Evolutionary conservation across 441 rosid species (phyloP).

Genomic region (Adansonia madagascariensis): DNA sequence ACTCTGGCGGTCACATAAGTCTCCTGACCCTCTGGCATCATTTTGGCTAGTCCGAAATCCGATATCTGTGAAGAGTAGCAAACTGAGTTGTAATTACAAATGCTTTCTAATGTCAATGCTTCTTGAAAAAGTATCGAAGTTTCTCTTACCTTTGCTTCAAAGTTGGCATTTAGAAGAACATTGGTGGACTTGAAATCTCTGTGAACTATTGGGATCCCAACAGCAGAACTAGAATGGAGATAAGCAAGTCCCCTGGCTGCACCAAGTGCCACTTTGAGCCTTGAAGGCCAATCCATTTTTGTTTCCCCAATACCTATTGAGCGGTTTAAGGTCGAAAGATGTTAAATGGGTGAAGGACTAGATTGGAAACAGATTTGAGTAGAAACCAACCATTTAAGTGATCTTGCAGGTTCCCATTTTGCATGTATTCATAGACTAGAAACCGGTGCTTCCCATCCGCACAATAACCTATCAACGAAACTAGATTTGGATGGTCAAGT

Average conservation of each 20-base stretch:
- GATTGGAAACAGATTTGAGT: not conserved
- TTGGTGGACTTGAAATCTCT: slow-evolving; percentile 92
- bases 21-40: slow-evolving; percentile 93
- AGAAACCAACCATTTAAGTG: not conserved
- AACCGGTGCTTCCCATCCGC: slow-evolving; percentile 12
- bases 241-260: slow-evolving; percentile 47
- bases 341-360: too few relatives aligned
- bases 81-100: slow-evolving; percentile 14
- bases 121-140: not conserved
- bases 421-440: slow-evolving; percentile 16
- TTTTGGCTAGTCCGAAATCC: slow-evolving; percentile 90
- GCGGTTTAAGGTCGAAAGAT: slow-evolving; percentile 14
- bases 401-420: slow-evolving; percentile 18
- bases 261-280: slow-evolving; percentile 73
- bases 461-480: slow-evolving; percentile 15
- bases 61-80: slow-evolving; percentile 59
- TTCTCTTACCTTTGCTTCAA: slow-evolving; percentile 76
- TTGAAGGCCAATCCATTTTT: slow-evolving; percentile 76
- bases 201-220: slow-evolving; percentile 88
- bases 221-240: slow-evolving; percentile 75
- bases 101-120: not conserved
- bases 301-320: slow-evolving; percentile 70
- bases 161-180: slow-evolving; percentile 69
- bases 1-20: slow-evolving; percentile 80
- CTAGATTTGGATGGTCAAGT: slow-evolving; percentile 9